phyloP scores from a whole-genome alignment of 192 early-diverging fungal genomes.

The Linderina pennispora region DNA sequence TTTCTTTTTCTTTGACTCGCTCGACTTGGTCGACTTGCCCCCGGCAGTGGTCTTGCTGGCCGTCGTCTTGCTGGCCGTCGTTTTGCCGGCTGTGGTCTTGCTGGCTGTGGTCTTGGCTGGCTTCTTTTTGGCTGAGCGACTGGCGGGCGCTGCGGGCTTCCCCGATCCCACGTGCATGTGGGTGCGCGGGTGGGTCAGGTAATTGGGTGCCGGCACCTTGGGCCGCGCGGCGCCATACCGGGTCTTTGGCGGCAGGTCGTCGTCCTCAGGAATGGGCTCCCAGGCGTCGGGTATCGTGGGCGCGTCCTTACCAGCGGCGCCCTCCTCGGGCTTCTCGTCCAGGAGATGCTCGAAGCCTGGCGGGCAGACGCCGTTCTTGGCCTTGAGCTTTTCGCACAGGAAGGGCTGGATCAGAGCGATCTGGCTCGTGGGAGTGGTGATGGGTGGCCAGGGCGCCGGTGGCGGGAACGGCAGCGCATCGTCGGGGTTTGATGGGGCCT shows the following conservation, averaged over 20 bases:
- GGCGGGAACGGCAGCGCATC: constrained; percentile 40
- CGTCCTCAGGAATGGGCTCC: constrained; percentile 36
- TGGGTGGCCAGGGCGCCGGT: constrained; percentile 58
- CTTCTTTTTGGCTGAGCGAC: constrained; percentile 24
- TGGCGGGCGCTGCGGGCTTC: constrained; percentile 2
- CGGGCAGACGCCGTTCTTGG: constrained; percentile 12
- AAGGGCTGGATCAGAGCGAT: constrained; percentile 72
- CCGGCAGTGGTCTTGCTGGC: no score
- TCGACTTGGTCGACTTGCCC: no score
- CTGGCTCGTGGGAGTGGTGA: constrained; percentile 50
- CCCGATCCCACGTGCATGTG: constrained; percentile 45
- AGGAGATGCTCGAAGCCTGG: constrained; percentile 15
- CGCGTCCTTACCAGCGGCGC: not conserved
- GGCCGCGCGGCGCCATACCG: constrained; percentile 35
- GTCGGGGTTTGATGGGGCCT: constrained; percentile 1
- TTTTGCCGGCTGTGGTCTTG: constrained; percentile 5
- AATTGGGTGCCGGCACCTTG: constrained; percentile 37
- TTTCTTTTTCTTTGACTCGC: no score
- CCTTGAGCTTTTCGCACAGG: constrained; percentile 51
- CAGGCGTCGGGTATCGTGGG: constrained; percentile 5
- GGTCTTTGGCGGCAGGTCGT: constrained; percentile 16
- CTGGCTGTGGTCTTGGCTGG: constrained; percentile 27
- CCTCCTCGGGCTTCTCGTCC: constrained; percentile 2
- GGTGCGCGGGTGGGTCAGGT: constrained; percentile 40
- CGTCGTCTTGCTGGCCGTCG: no score